Evolutionary conservation across 1,139 yeast genomes (phyloP).

Genomic region (Scheffersomyces cryptocercus): DNA sequence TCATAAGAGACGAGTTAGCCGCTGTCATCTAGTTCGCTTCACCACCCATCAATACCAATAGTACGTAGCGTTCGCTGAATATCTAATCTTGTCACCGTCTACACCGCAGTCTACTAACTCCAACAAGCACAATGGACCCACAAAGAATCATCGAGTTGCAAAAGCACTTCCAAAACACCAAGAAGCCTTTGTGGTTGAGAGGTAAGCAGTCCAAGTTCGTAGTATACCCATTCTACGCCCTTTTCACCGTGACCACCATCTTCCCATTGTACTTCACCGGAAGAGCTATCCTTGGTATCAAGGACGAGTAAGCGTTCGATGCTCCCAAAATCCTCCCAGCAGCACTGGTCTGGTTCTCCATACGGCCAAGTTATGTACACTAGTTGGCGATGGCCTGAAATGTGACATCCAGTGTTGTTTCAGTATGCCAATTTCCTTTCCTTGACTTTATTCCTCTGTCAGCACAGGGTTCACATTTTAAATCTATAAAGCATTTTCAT

Average conservation of each 20-base stretch:
- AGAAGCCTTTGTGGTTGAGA: slow-evolving; percentile 77
- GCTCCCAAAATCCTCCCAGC: neutral
- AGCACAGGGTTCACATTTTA: no score
- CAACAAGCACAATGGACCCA: slow-evolving; percentile 44
- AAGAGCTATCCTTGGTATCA: slow-evolving; percentile 74
- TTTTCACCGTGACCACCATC: slow-evolving; percentile 72
- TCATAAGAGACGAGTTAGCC: no score
- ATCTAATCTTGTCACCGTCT: slow-evolving; percentile 16
- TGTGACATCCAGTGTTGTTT: no score
- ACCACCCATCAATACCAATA: no score
- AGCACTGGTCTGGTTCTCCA: neutral
- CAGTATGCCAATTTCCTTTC: no score
- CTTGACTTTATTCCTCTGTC: no score
- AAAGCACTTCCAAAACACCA: slow-evolving; percentile 70
- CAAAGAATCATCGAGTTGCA: slow-evolving; percentile 75
- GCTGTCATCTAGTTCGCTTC: no score
- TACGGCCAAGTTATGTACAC: neutral
- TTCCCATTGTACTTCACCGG: slow-evolving; percentile 75
- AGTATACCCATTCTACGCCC: slow-evolving; percentile 88
- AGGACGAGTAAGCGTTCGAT: slow-evolving; percentile 38
- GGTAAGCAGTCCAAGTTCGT: slow-evolving; percentile 72
- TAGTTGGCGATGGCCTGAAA: no score
- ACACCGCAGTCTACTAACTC: slow-evolving; percentile 8
- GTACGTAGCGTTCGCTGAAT: neutral
- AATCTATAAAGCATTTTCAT: no score